These are phyloP conservation scores for Friedmanniomyces simplex DNA, from an alignment of 495 filamentous ascomycete species.

Conservation along the genomic window DNA sequence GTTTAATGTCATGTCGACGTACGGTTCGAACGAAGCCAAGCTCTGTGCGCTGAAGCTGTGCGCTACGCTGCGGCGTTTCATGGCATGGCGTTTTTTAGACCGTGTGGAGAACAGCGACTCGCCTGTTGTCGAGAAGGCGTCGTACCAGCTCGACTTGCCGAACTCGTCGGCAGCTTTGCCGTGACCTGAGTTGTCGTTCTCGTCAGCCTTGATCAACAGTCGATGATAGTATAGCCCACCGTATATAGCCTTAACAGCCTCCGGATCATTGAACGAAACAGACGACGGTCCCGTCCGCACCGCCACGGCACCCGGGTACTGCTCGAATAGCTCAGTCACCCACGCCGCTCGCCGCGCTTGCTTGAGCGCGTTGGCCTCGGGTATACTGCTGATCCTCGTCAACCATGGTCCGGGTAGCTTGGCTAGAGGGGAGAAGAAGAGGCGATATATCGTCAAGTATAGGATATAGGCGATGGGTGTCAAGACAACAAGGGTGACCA, in stretches of 20 bases:
- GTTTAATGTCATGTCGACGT: conserved; percentile 11
- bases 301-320: conserved; percentile 15
- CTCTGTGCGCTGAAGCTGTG: conserved; percentile 13
- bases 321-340: conserved; percentile 14
- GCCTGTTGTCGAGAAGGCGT: conserved; percentile 19
- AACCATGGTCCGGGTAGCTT: conserved; percentile 21
- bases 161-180: conserved; percentile 10
- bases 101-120: conserved; percentile 14
- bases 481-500: background rate
- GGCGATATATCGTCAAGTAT: conserved; percentile 5
- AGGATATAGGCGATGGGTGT: background rate
- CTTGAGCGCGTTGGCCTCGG: conserved; percentile 20
- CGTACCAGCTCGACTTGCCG: conserved; percentile 22
- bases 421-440: conserved; percentile 20
- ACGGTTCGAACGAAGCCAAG: conserved; percentile 16
- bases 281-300: conserved; percentile 18
- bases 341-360: conserved; percentile 10
- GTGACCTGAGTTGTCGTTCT: background rate
- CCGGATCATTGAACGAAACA: conserved; percentile 21
- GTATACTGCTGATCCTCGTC: conserved; percentile 14
- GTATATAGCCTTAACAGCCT: conserved; percentile 21
- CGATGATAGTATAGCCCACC: background rate
- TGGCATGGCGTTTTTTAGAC: conserved; percentile 19
- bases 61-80: conserved; percentile 16
- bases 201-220: background rate